Evolutionary conservation across 768 basidiomycete species (phyloP).

Genomic region (Hygrocybe punicea): DNA sequence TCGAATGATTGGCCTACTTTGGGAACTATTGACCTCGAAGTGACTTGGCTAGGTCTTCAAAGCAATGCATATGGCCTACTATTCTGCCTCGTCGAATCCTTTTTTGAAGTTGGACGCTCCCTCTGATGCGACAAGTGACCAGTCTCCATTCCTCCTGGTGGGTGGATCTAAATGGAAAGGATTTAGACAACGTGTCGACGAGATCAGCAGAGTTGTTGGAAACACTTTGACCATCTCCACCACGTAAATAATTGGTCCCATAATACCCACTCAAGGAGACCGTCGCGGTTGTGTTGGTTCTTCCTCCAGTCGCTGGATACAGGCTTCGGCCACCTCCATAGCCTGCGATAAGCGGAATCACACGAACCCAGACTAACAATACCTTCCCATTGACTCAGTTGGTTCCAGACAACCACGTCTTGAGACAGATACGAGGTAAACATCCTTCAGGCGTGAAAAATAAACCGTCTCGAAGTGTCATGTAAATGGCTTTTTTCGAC

Average conservation of each 20-base stretch:
- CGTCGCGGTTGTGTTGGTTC: neutral
- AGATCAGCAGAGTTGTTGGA: slow-evolving; percentile 61
- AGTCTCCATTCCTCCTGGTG: slow-evolving; percentile 52
- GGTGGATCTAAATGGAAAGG: slow-evolving; percentile 66
- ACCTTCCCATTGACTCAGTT: slow-evolving; percentile 85
- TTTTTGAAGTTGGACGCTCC: slow-evolving; percentile 67
- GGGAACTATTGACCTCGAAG: neutral
- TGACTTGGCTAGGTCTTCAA: slow-evolving; percentile 65
- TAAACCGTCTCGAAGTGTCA: too few relatives aligned
- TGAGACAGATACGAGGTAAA: slow-evolving; percentile 96
- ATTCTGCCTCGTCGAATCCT: slow-evolving; percentile 78
- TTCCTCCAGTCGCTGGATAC: slow-evolving; percentile 22
- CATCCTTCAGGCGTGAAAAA: slow-evolving; percentile 19
- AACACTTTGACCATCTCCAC: slow-evolving; percentile 27
- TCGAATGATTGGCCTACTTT: slow-evolving; percentile 4
- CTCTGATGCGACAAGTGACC: slow-evolving; percentile 48
- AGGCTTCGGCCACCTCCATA: slow-evolving; percentile 12
- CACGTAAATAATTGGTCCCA: neutral
- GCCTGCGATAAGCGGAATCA: slow-evolving; percentile 12
- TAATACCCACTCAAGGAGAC: neutral
- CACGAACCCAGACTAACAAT: slow-evolving; percentile 53
- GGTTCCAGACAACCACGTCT: slow-evolving; percentile 53
- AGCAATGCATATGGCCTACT: slow-evolving; percentile 85
- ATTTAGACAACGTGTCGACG: slow-evolving; percentile 70
- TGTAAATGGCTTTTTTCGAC: too few relatives aligned